phyloP scores from a whole-genome alignment of 2,329 filamentous ascomycete genomes.

The Phialophora verrucosa region DNA sequence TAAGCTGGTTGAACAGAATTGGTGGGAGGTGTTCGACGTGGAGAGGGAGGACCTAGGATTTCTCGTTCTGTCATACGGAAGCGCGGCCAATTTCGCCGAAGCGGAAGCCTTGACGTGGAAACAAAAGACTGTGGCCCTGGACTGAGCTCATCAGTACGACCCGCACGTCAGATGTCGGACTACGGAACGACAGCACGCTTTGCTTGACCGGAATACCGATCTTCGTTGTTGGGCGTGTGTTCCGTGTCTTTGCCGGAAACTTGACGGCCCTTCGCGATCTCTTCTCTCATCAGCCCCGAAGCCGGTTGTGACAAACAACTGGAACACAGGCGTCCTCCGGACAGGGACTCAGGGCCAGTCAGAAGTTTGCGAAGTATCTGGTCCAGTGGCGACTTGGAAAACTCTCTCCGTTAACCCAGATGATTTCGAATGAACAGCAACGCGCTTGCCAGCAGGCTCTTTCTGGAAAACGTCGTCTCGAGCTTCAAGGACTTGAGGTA shows the following conservation, averaged over 20 bases:
- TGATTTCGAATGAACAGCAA: no score
- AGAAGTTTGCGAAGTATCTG: no score
- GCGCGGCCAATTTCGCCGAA: conserved; percentile 72
- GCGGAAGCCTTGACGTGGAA: conserved; percentile 64
- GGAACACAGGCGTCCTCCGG: no score
- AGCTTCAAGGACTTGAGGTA: not conserved
- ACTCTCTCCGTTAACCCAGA: no score
- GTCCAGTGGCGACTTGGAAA: no score
- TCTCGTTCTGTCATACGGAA: conserved; percentile 82
- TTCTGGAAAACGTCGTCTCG: not conserved
- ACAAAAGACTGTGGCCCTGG: conserved; percentile 20
- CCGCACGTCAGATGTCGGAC: not conserved
- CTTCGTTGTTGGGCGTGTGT: not conserved
- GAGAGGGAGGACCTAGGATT: conserved; percentile 95
- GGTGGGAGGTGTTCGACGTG: conserved; percentile 99
- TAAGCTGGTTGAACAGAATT: conserved; percentile 78
- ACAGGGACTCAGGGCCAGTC: no score
- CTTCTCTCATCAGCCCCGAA: no score
- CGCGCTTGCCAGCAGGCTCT: no score
- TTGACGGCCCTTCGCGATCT: not conserved
- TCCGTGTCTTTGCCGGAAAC: not conserved
- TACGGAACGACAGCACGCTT: not conserved
- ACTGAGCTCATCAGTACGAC: conserved; percentile 14
- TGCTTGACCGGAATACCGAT: not conserved
- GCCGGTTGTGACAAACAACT: no score